phyloP scores from a whole-genome alignment of 441 rosid species.

The Isatis lusitanica region DNA sequence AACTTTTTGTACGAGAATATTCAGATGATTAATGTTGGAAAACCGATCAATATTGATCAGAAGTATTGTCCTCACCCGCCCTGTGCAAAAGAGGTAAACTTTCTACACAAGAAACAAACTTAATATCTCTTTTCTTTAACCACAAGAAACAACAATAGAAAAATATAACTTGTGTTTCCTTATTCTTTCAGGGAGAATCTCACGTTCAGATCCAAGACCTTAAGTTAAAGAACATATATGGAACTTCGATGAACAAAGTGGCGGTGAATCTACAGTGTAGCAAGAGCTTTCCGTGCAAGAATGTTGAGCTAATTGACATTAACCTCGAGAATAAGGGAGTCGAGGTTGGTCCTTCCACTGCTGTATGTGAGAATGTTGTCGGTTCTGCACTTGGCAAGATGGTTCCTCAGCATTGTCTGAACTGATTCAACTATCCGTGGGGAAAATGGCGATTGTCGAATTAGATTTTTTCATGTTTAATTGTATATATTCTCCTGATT shows the following conservation, averaged over 20 bases:
- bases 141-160: neutral
- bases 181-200: slow-evolving; percentile 19
- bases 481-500: too few relatives aligned
- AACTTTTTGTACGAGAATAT: slow-evolving; percentile 45
- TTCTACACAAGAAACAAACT: neutral
- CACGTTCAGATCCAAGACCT: slow-evolving; percentile 22
- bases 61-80: slow-evolving; percentile 45
- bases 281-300: slow-evolving; percentile 23
- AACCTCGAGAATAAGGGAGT: neutral
- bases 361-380: slow-evolving; percentile 16
- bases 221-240: slow-evolving; percentile 23
- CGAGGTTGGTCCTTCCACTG: slow-evolving; percentile 1
- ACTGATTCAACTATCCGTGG: neutral
- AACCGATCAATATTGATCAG: slow-evolving; percentile 48
- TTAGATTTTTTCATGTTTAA: too few relatives aligned
- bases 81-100: slow-evolving; percentile 28
- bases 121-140: neutral
- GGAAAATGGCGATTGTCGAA: neutral
- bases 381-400: slow-evolving; percentile 9
- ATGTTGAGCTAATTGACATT: slow-evolving; percentile 24
- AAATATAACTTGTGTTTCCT: neutral
- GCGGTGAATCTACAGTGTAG: slow-evolving; percentile 32
- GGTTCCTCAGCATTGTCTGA: slow-evolving; percentile 10
- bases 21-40: slow-evolving; percentile 42
- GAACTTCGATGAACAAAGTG: slow-evolving; percentile 23